Conservation (phyloP, 1,284 basidiomycete species). For the Dichomitus squalens region DNA sequence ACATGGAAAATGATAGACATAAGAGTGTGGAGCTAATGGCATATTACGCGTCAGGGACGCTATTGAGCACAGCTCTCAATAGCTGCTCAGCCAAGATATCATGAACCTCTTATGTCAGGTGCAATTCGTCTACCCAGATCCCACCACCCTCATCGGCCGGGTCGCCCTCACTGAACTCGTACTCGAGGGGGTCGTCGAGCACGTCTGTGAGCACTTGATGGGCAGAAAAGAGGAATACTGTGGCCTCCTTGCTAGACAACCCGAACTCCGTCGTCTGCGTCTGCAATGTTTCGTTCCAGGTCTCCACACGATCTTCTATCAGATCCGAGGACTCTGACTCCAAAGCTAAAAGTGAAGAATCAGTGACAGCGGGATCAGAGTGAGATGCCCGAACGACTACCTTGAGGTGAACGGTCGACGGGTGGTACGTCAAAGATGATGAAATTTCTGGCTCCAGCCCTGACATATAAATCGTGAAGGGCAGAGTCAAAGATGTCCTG, state of each 20-base stretch:
- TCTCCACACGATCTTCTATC: conserved; percentile 26
- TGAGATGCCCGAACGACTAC: conserved; percentile 7
- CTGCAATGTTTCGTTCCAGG: conserved; percentile 35
- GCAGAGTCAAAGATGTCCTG: conserved; percentile 22
- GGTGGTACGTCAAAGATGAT: conserved; percentile 31
- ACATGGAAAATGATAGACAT: too few species aligned
- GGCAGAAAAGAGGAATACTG: conserved; percentile 36
- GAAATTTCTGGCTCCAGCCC: conserved; percentile 30
- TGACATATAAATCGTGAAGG: conserved; percentile 27
- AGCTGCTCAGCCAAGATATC: conserved; percentile 29
- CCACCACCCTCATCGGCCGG: conserved; percentile 27
- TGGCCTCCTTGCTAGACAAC: conserved; percentile 19
- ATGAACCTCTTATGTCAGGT: conserved; percentile 37
- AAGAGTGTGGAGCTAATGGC: too few species aligned
- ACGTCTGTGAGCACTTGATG: conserved; percentile 34
- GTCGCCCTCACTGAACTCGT: conserved; percentile 34
- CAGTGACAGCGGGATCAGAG: not conserved
- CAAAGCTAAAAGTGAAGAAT: not conserved
- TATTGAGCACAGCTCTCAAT: not conserved
- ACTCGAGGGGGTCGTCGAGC: conserved; percentile 36
- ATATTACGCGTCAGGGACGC: not conserved
- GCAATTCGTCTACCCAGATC: conserved; percentile 41
- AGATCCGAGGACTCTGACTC: conserved; percentile 9
- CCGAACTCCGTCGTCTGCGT: conserved; percentile 27
- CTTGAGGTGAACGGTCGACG: conserved; percentile 26